These are phyloP conservation scores for Zygosaccharomyces pseudobailii DNA, from an alignment of 1,139 yeast genomes.

Conservation along the genomic window DNA sequence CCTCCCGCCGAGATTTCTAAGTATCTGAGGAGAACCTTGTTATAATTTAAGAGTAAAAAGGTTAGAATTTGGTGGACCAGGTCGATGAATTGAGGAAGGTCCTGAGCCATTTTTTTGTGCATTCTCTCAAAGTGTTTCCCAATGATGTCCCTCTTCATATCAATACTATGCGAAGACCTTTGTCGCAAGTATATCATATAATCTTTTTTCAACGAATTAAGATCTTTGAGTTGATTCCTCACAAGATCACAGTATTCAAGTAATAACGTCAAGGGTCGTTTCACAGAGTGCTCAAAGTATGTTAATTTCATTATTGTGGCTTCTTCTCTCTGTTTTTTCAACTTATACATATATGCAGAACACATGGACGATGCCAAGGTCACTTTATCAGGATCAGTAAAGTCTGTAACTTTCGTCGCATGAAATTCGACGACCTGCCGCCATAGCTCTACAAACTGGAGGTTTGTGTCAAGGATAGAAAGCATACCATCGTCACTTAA, in stretches of 20 bases:
- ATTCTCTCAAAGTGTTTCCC: slow-evolving; percentile 30
- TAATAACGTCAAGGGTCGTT: slow-evolving; percentile 27
- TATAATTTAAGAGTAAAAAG: slow-evolving; percentile 23
- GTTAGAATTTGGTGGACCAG: slow-evolving; percentile 18
- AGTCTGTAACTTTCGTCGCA: slow-evolving; percentile 5
- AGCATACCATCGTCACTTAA: slow-evolving; percentile 11
- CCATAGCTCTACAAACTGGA: slow-evolving; percentile 22
- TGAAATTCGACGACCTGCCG: slow-evolving; percentile 17
- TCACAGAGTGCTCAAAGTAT: slow-evolving; percentile 26
- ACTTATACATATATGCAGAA: slow-evolving; percentile 18
- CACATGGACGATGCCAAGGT: slow-evolving; percentile 13
- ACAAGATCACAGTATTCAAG: slow-evolving; percentile 25
- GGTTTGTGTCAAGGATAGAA: slow-evolving; percentile 14
- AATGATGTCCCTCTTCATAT: slow-evolving; percentile 27
- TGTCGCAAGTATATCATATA: slow-evolving; percentile 27
- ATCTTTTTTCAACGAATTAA: slow-evolving; percentile 32
- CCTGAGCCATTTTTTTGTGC: slow-evolving; percentile 30
- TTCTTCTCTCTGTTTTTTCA: slow-evolving; percentile 25
- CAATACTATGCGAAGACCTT: slow-evolving; percentile 22
- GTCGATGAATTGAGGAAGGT: slow-evolving; percentile 31
- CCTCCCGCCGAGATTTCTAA: slow-evolving; percentile 33
- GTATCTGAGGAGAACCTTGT: slow-evolving; percentile 26
- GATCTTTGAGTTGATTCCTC: slow-evolving; percentile 28
- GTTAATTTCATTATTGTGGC: slow-evolving; percentile 25
- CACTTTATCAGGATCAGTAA: slow-evolving; percentile 3